Evolutionary conservation across 73 alveolate genomes (phyloP).

Genomic region (Tetrahymena borealis): DNA sequence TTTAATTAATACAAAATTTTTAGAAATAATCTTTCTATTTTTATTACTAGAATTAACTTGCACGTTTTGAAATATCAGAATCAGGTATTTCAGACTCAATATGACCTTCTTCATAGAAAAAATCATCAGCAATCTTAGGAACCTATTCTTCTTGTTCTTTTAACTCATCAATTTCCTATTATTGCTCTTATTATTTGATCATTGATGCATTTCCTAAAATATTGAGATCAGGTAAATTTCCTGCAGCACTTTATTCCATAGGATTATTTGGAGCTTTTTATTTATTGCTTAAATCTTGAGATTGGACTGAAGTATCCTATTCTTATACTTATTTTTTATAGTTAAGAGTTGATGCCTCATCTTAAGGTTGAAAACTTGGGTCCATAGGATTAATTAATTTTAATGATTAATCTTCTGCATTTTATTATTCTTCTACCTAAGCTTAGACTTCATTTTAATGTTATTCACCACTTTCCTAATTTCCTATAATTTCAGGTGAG

Average conservation of each 20-base stretch:
- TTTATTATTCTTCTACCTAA: neutral
- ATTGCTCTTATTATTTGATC: neutral
- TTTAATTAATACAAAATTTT: no score
- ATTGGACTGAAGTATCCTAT: neutral
- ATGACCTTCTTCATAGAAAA: neutral
- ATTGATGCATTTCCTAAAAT: neutral
- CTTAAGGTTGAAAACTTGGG: neutral
- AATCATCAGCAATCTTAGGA: neutral
- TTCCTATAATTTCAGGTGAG: neutral
- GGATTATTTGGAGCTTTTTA: neutral
- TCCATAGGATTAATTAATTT: neutral
- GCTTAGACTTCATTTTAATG: neutral
- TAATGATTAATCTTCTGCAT: no score
- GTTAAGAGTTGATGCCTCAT: neutral
- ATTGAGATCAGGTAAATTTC: neutral
- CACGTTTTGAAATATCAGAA: neutral
- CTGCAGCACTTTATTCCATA: neutral
- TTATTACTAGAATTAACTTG: neutral
- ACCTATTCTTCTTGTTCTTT: neutral
- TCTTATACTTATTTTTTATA: neutral
- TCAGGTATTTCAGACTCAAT: neutral
- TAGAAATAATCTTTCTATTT: no score
- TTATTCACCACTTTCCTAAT: neutral
- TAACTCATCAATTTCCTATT: neutral
- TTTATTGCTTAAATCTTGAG: neutral